These are phyloP conservation scores for Penicillium sp. DNA, from an alignment of 2,329 filamentous ascomycete species.

Conservation along the genomic window DNA sequence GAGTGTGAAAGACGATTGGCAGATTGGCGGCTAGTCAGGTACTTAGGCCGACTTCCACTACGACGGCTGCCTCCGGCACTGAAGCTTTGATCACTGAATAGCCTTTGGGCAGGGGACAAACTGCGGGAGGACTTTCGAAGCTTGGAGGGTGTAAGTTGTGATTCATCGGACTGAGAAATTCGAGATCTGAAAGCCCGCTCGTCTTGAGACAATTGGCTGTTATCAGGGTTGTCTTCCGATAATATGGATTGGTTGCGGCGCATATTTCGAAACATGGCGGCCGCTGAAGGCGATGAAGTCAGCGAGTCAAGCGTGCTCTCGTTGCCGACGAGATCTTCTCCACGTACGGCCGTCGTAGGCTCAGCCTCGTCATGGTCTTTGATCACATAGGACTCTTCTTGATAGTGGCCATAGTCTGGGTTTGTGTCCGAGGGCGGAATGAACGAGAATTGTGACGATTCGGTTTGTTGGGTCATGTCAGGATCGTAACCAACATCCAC, in stretches of 20 bases:
- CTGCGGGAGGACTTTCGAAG: conserved; percentile 28
- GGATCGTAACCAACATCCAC: conserved; percentile 28
- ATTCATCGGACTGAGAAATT: conserved; percentile 22
- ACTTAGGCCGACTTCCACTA: conserved; percentile 53
- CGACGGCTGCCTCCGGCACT: conserved; percentile 28
- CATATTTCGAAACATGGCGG: conserved; percentile 43
- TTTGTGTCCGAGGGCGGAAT: conserved; percentile 25
- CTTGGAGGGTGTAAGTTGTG: conserved; percentile 28
- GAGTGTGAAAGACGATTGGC: conserved; percentile 61
- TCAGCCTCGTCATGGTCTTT: conserved; percentile 17
- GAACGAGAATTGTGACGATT: conserved; percentile 28
- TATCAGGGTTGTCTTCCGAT: conserved; percentile 22
- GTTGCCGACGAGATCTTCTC: conserved; percentile 26
- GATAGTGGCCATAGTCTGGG: conserved; percentile 8
- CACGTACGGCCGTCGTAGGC: conserved; percentile 15
- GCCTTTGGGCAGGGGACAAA: conserved; percentile 26
- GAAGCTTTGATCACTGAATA: conserved; percentile 29
- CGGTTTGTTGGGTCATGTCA: conserved; percentile 16
- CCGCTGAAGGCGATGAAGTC: conserved; percentile 47
- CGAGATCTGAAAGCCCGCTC: conserved; percentile 22
- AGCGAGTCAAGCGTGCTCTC: conserved; percentile 44
- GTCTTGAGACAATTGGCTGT: conserved; percentile 22
- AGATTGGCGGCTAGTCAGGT: conserved; percentile 55
- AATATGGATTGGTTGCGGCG: conserved; percentile 38
- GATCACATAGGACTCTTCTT: conserved; percentile 1